Conservation (phyloP, 2,329 filamentous ascomycete species). For the Paracoccidioides lutzii region DNA sequence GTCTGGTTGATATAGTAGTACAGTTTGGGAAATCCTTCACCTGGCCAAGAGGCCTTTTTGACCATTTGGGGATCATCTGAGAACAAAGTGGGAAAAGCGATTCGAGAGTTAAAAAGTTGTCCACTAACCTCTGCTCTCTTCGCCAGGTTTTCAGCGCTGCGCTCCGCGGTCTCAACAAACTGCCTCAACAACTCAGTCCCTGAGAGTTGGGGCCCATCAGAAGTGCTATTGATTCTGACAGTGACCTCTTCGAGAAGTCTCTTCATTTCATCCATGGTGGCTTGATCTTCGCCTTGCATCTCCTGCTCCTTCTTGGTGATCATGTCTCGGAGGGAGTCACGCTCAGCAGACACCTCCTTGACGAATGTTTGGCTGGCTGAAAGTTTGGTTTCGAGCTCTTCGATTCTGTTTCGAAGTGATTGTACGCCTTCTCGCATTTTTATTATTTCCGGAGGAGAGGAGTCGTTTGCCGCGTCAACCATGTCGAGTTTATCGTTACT, state of each 20-base stretch:
- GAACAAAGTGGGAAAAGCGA: not conserved
- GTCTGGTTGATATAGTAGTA: too few species aligned
- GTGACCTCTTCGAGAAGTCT: constrained; percentile 28
- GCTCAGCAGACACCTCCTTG: constrained; percentile 27
- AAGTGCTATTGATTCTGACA: constrained; percentile 21
- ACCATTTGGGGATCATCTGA: not conserved
- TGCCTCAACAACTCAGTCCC: constrained; percentile 29
- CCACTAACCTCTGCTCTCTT: constrained; percentile 31
- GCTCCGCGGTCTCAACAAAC: constrained; percentile 44
- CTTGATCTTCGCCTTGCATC: constrained; percentile 29
- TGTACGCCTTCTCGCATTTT: constrained; percentile 25
- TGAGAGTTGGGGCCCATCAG: constrained; percentile 24
- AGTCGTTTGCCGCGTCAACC: constrained; percentile 25
- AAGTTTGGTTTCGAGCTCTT: constrained; percentile 28
- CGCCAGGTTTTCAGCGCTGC: constrained; percentile 34
- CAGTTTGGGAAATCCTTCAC: not conserved
- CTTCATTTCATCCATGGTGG: constrained; percentile 30
- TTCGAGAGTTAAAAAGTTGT: constrained; percentile 5
- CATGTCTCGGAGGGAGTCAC: constrained; percentile 27
- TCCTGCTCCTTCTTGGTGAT: constrained; percentile 28
- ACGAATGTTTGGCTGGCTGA: constrained; percentile 27
- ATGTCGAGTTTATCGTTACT: constrained; percentile 28
- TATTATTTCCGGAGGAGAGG: constrained; percentile 22
- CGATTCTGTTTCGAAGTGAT: constrained; percentile 21
- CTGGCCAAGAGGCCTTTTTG: not conserved